Conservation (phyloP, 1,284 basidiomycete species). For the Papiliotrema nemorosa region DNA sequence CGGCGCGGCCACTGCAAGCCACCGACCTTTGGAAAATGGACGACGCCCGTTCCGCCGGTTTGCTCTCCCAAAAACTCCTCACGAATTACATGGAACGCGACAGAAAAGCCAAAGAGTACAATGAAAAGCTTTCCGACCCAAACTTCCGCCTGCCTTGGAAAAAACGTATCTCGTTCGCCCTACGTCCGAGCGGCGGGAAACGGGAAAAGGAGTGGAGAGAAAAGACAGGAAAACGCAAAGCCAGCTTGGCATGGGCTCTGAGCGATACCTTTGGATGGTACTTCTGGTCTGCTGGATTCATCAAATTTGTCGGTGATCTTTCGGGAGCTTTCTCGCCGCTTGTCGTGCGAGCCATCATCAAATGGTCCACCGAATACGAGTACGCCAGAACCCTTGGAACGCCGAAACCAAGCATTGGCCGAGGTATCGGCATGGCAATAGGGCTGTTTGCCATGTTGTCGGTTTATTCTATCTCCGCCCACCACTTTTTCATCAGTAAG, state of each 20-base stretch:
- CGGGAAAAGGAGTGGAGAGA: slow-evolving; percentile 37
- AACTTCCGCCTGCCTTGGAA: slow-evolving; percentile 30
- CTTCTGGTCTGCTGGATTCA: slow-evolving; percentile 74
- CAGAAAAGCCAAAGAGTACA: slow-evolving; percentile 64
- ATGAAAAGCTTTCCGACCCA: slow-evolving; percentile 56
- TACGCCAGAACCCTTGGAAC: slow-evolving; percentile 49
- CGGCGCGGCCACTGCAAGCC: slow-evolving; percentile 70
- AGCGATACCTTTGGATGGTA: slow-evolving; percentile 76
- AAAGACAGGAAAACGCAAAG: slow-evolving; percentile 59
- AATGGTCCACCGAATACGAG: slow-evolving; percentile 67
- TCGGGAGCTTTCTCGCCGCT: slow-evolving; percentile 72
- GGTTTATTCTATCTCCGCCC: slow-evolving; percentile 63
- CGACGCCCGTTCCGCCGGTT: slow-evolving; percentile 54
- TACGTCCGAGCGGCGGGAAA: slow-evolving; percentile 31
- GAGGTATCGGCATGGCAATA: slow-evolving; percentile 71
- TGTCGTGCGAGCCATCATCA: slow-evolving; percentile 75
- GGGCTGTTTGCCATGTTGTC: slow-evolving; percentile 68
- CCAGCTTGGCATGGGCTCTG: slow-evolving; percentile 70
- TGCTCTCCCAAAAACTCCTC: slow-evolving; percentile 63
- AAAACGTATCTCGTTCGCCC: slow-evolving; percentile 26
- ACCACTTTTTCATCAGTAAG: slow-evolving; percentile 62
- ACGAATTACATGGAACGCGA: slow-evolving; percentile 63
- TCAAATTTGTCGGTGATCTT: slow-evolving; percentile 72
- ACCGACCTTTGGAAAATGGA: slow-evolving; percentile 81
- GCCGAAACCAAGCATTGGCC: slow-evolving; percentile 58